Conservation (phyloP, 495 filamentous ascomycete genomes). For the Platismatia glauca region DNA sequence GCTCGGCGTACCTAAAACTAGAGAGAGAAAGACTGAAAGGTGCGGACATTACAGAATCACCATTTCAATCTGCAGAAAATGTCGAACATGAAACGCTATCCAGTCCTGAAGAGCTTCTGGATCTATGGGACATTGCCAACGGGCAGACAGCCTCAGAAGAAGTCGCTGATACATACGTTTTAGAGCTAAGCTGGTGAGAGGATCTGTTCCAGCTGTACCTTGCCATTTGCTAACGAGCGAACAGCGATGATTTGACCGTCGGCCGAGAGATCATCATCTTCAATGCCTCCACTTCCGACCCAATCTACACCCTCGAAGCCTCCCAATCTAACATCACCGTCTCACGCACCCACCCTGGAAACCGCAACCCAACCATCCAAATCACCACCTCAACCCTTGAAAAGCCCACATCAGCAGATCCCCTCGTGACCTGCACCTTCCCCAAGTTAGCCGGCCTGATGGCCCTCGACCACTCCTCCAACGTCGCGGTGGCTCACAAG, state of each 20-base stretch:
- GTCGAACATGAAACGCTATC: constrained; percentile 16
- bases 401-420: constrained; percentile 13
- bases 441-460: constrained; percentile 24
- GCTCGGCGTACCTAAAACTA: neutral
- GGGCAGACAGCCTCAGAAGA: constrained; percentile 20
- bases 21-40: constrained; percentile 5
- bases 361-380: constrained; percentile 18
- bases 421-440: constrained; percentile 23
- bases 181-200: constrained; percentile 23
- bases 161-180: constrained; percentile 8
- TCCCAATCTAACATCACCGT: constrained; percentile 16
- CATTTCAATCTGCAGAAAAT: constrained; percentile 15
- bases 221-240: neutral
- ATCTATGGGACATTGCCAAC: constrained; percentile 24
- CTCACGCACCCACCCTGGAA: constrained; percentile 20
- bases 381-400: constrained; percentile 18
- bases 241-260: constrained; percentile 19
- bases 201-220: neutral
- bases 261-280: constrained; percentile 23
- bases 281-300: constrained; percentile 19
- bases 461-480: constrained; percentile 24
- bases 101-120: constrained; percentile 19
- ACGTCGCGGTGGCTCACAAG: constrained; percentile 17
- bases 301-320: constrained; percentile 22
- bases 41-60: constrained; percentile 12